These are phyloP conservation scores for Toxicodendron radicans DNA, from an alignment of 345 rosid species.

Conservation along the genomic window DNA sequence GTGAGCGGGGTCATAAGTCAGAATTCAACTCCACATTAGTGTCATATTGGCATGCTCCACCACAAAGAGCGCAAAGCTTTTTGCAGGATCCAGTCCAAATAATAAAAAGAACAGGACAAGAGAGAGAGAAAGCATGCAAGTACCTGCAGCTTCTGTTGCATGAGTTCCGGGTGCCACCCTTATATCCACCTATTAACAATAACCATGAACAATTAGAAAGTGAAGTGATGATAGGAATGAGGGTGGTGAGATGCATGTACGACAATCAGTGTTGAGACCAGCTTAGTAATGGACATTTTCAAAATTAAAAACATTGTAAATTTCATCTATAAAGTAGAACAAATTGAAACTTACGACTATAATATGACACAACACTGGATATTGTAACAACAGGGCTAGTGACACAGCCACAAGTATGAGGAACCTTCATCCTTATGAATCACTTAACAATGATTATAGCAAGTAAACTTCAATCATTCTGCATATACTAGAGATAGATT, in stretches of 20 bases:
- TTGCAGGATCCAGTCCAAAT: not conserved
- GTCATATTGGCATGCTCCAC: not conserved
- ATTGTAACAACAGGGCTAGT: not conserved
- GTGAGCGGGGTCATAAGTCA: not conserved
- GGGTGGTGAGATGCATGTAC: not conserved
- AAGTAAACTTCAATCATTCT: not conserved
- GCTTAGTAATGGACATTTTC: not conserved
- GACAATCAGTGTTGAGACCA: not conserved
- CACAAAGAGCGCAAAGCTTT: not conserved
- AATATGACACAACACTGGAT: not conserved
- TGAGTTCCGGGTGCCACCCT: slow-evolving; percentile 94
- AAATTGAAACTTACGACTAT: not conserved
- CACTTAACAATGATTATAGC: not conserved
- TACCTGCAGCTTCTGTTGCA: slow-evolving; percentile 93
- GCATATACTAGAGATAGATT: not conserved
- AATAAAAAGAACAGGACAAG: not conserved
- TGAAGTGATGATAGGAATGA: not conserved
- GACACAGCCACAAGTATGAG: not conserved
- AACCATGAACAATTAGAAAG: not conserved
- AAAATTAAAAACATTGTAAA: not conserved
- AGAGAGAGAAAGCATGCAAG: slow-evolving; percentile 4
- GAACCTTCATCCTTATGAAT: not conserved
- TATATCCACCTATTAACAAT: slow-evolving; percentile 69
- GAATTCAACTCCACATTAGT: not conserved
- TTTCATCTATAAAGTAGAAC: not conserved